These are phyloP conservation scores for Aspergillus fumigatiaffinis DNA, from an alignment of 2,329 filamentous ascomycete genomes.

Conservation along the genomic window DNA sequence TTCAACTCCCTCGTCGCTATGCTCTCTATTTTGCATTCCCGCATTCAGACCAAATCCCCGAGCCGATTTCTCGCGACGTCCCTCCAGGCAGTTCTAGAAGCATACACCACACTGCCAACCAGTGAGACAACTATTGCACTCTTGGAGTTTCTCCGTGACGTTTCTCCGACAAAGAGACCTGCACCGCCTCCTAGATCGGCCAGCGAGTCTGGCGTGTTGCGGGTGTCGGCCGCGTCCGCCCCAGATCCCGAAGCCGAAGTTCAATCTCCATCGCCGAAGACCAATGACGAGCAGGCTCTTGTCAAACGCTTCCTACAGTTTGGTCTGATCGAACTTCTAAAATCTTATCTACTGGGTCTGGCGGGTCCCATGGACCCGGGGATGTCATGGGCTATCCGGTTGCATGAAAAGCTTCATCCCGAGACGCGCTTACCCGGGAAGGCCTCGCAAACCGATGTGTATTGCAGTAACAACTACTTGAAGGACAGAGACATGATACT, in stretches of 20 bases:
- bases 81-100: constrained; percentile 57
- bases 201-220: constrained; percentile 44
- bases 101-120: constrained; percentile 55
- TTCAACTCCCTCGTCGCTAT: constrained; percentile 47
- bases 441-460: constrained; percentile 49
- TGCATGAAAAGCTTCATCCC: constrained; percentile 57
- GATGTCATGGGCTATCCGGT: constrained; percentile 44
- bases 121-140: constrained; percentile 56
- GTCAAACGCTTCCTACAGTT: constrained; percentile 57
- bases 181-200: constrained; percentile 56
- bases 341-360: constrained; percentile 53
- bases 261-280: constrained; percentile 34
- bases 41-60: constrained; percentile 61
- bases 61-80: constrained; percentile 63
- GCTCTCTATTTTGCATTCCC: constrained; percentile 55
- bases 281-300: constrained; percentile 48
- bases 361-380: constrained; percentile 33
- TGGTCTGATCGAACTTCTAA: constrained; percentile 58
- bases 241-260: constrained; percentile 57
- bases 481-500: constrained; percentile 53
- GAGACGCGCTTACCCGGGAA: constrained; percentile 48
- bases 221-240: constrained; percentile 35
- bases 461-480: constrained; percentile 46
- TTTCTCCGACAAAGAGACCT: constrained; percentile 56
- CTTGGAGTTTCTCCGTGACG: constrained; percentile 54